phyloP scores from a whole-genome alignment of 2,329 filamentous ascomycete species.

The Chaetomium sp. region DNA sequence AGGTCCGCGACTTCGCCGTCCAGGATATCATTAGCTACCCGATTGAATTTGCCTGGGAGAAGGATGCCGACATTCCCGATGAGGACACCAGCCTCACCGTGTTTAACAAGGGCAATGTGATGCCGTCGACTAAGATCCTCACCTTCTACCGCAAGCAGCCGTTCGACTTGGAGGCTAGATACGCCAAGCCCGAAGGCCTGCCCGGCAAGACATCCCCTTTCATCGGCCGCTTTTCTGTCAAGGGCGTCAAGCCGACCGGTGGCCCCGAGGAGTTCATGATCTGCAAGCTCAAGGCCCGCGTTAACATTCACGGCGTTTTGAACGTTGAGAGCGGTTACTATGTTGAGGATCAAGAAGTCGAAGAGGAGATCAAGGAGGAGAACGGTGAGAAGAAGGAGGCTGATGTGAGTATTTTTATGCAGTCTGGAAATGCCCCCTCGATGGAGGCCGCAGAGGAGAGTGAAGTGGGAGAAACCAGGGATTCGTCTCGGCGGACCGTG shows the following conservation, averaged over 20 bases:
- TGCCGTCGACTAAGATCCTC: slow-evolving; percentile 97
- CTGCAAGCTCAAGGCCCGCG: slow-evolving; percentile 96
- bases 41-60: slow-evolving; percentile 98
- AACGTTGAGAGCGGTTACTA: slow-evolving; percentile 98
- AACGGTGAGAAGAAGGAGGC: slow-evolving; percentile 47
- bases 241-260: slow-evolving; percentile 83
- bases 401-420: slow-evolving; percentile 61
- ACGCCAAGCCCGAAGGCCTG: slow-evolving; percentile 77
- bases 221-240: slow-evolving; percentile 97
- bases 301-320: slow-evolving; percentile 93
- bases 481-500: slow-evolving; percentile 8
- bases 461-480: slow-evolving; percentile 1
- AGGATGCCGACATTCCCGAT: slow-evolving; percentile 94
- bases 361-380: slow-evolving; percentile 54
- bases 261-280: slow-evolving; percentile 98
- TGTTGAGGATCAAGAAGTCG: slow-evolving; percentile 94
- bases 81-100: slow-evolving; percentile 96
- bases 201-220: slow-evolving; percentile 88
- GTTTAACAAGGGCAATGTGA: slow-evolving; percentile 93
- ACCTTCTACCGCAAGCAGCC: slow-evolving; percentile 98
- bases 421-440: slow-evolving; percentile 8
- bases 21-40: slow-evolving; percentile 98
- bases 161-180: slow-evolving; percentile 93
- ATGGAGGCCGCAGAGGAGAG: slow-evolving; percentile 3
- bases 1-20: slow-evolving; percentile 94